phyloP scores from a whole-genome alignment of 768 basidiomycete genomes.

The Termitomyces heimii region DNA sequence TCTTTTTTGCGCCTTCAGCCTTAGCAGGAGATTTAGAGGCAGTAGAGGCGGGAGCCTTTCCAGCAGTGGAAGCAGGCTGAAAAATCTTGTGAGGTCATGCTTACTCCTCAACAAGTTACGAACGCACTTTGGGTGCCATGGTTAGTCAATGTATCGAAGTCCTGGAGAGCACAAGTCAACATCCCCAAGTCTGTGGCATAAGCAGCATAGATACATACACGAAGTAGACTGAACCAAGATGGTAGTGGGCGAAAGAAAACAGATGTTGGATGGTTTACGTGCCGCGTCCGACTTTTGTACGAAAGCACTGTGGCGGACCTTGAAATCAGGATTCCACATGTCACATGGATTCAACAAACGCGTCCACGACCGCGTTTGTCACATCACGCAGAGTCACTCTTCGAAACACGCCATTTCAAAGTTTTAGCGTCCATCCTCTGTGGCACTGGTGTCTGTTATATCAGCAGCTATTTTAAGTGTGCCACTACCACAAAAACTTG shows the following conservation, averaged over 20 bases:
- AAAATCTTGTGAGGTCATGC: neutral
- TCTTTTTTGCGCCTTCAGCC: constrained; percentile 40
- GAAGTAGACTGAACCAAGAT: constrained; percentile 11
- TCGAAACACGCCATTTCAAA: no score
- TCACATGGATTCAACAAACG: constrained; percentile 14
- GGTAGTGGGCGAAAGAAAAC: constrained; percentile 15
- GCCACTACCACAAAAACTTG: constrained; percentile 55
- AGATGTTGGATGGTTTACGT: constrained; percentile 15
- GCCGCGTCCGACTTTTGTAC: constrained; percentile 10
- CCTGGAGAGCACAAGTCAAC: neutral
- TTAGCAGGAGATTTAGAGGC: constrained; percentile 42
- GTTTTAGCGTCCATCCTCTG: no score
- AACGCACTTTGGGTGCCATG: constrained; percentile 28
- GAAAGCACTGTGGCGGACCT: constrained; percentile 13
- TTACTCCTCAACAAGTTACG: neutral
- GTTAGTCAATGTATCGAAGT: constrained; percentile 2
- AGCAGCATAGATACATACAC: neutral
- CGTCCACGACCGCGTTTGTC: constrained; percentile 11
- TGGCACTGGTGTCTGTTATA: neutral
- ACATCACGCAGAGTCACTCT: constrained; percentile 4
- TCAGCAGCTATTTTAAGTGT: constrained; percentile 15
- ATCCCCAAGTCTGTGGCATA: neutral
- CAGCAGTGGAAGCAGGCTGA: constrained; percentile 67
- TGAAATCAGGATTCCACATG: constrained; percentile 4
- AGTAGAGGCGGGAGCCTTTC: constrained; percentile 51